Percentiles rank a stretch among this genome's conserved stretches.
phyloP scores from a whole-genome alignment of 1,284 basidiomycete species.

The Ganoderma leucocontextum region DNA sequence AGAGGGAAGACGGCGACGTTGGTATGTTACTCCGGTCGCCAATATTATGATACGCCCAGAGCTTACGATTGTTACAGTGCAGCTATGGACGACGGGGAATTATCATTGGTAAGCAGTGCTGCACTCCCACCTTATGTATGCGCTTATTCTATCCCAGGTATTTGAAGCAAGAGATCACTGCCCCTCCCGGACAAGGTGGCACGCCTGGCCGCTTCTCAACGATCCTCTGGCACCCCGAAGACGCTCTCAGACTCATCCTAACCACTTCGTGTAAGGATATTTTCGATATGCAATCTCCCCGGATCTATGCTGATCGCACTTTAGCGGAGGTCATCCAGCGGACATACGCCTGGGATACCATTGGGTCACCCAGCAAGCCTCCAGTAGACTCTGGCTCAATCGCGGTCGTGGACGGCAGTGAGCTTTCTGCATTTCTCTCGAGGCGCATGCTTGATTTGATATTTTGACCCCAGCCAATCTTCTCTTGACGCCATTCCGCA shows the following conservation, averaged over 20 bases:
- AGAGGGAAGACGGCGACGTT: conserved; percentile 70
- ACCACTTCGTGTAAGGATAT: conserved; percentile 72
- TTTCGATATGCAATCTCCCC: background rate
- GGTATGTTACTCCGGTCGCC: conserved; percentile 48
- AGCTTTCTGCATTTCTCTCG: conserved; percentile 38
- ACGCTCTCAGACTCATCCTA: conserved; percentile 73
- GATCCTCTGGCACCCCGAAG: conserved; percentile 90
- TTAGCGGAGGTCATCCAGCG: conserved; percentile 68
- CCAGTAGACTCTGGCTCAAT: conserved; percentile 87
- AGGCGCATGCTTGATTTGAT: background rate
- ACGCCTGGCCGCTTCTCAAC: conserved; percentile 65
- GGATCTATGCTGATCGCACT: conserved; percentile 12
- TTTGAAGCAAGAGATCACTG: conserved; percentile 86
- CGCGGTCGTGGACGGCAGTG: conserved; percentile 92
- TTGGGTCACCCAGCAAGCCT: conserved; percentile 63
- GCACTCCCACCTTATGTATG: conserved; percentile 9
- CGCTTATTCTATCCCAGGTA: conserved; percentile 61
- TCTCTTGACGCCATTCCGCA: conserved; percentile 91
- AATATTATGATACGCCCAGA: background rate
- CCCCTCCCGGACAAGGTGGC: conserved; percentile 43
- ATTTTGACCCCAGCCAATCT: conserved; percentile 59
- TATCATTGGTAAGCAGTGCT: conserved; percentile 82
- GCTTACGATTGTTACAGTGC: conserved; percentile 59
- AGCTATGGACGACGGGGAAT: conserved; percentile 95
- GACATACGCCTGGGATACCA: conserved; percentile 83